Base-by-base conservation (phyloP, 2,329 filamentous ascomycete genomes). In the Arthrobotrys megalospora region DNA sequence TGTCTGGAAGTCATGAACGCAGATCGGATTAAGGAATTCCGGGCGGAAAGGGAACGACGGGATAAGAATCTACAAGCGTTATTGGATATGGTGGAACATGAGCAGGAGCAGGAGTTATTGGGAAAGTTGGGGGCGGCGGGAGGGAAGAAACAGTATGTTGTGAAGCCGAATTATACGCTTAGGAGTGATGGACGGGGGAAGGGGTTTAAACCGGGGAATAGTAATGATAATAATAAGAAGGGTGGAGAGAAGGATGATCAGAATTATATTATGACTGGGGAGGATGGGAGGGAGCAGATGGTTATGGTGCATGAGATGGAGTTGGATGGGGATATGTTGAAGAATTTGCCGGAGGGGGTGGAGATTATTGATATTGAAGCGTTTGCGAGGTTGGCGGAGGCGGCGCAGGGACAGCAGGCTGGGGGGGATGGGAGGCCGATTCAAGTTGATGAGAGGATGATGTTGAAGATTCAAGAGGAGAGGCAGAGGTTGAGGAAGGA, bases 301-400 rank as follows among this genome's bases (percentile, higher is more conserved):
- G 84, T 93, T 66, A 89, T 87, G 3, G 87, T 90, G 32, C 89
- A 91, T 41, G 90, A 94, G 79, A 86, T 96, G 43, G 88, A 90
- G 32, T 14, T 71, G 82, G 88, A 89, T 12, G 86, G 95, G 81
- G 87, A 90, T 53, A 86, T 97, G 83, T 88, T 88, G 81, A 87
- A 90, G 79, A 60, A 60, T 28, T 87, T 92, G 82, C 84, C 97
- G 73, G 87, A 92, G 82, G 88, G 90, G 81, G 83, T 92, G 47
- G 92, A 93, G 0, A 89, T 90, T 1, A 90, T 91, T 6, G 89
- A 90, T 80, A 90, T 90, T 14, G 97, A 94, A 93, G 92, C 90
- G 81, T 86, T 97, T 76, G 92, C 66, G 60, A 70, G 45, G 62
- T 5, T 71, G 86, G 87, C 8, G 83, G 85, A 7, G 83, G 82